phyloP scores from a whole-genome alignment of 2,329 filamentous ascomycete species.

The Fusarium nelsonii region DNA sequence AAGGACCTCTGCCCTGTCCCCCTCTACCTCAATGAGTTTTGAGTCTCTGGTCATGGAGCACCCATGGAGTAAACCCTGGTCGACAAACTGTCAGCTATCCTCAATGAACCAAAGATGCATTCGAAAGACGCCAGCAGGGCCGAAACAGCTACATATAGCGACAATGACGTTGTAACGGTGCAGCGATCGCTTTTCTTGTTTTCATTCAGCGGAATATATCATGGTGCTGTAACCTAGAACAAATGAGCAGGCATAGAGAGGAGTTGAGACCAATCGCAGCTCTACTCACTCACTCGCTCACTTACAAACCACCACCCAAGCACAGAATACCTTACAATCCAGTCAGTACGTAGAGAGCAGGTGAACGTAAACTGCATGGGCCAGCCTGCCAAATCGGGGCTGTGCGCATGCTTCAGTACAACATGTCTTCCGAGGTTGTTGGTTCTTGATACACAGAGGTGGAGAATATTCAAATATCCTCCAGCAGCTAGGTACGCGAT shows the following conservation, averaged over 20 bases:
- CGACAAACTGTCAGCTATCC: neutral
- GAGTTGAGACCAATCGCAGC: neutral
- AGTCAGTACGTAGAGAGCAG: neutral
- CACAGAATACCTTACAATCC: neutral
- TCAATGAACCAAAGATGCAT: neutral
- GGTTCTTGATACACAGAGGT: slow-evolving; percentile 37
- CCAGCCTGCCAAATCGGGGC: slow-evolving; percentile 29
- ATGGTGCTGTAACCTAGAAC: neutral
- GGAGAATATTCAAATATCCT: slow-evolving; percentile 24
- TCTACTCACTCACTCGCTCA: neutral
- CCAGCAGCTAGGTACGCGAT: slow-evolving; percentile 13
- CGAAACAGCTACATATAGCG: slow-evolving; percentile 6
- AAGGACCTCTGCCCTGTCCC: neutral
- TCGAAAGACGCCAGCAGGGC: neutral
- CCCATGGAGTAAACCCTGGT: neutral
- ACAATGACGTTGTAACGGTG: neutral
- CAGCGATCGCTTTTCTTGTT: slow-evolving; percentile 5
- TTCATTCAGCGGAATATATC: slow-evolving; percentile 11
- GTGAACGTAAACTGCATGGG: slow-evolving; percentile 23
- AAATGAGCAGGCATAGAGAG: neutral
- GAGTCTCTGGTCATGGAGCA: neutral
- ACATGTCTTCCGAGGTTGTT: slow-evolving; percentile 32
- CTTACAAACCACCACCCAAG: neutral
- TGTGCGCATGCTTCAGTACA: slow-evolving; percentile 26
- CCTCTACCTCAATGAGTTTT: neutral